Evolutionary conservation across 1,139 yeast genomes (phyloP).

Genomic region (Yamadazyma diddensiae): DNA sequence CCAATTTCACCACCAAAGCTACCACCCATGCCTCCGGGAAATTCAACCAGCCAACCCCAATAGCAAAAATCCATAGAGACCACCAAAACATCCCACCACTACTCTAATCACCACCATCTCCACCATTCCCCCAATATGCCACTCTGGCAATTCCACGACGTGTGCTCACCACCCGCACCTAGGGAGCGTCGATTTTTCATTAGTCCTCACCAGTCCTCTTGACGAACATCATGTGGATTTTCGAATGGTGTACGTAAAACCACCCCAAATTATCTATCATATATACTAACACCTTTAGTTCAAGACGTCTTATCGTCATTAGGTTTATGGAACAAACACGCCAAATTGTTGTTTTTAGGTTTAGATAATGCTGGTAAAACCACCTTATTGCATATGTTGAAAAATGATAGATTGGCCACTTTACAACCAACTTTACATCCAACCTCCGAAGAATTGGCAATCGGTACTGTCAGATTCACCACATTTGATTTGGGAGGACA

Average conservation of each 20-base stretch:
- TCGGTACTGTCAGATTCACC: conserved; percentile 94
- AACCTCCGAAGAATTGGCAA: conserved; percentile 95
- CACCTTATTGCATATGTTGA: conserved; percentile 92
- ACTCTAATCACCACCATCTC: too few species aligned
- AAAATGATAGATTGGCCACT: conserved; percentile 96
- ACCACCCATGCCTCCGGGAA: too few species aligned
- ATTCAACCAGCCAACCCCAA: too few species aligned
- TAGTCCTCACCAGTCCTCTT: not conserved
- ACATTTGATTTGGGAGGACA: conserved; percentile 99
- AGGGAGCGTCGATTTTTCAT: conserved; percentile 2
- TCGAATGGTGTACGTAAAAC: conserved; percentile 42
- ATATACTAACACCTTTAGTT: conserved; percentile 28
- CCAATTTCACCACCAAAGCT: too few species aligned
- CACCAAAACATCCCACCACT: too few species aligned
- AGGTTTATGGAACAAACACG: conserved; percentile 97
- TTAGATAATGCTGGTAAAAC: conserved; percentile 99
- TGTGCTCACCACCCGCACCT: not conserved
- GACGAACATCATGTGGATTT: conserved; percentile 30
- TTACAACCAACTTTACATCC: conserved; percentile 98
- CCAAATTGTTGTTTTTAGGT: conserved; percentile 91
- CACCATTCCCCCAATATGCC: too few species aligned
- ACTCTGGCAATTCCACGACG: too few species aligned
- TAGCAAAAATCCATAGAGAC: too few species aligned
- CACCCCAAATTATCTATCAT: not conserved
- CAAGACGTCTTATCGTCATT: conserved; percentile 91